These are phyloP conservation scores for Boeremia lycopersici DNA, from an alignment of 2,329 filamentous ascomycete species.

Conservation along the genomic window DNA sequence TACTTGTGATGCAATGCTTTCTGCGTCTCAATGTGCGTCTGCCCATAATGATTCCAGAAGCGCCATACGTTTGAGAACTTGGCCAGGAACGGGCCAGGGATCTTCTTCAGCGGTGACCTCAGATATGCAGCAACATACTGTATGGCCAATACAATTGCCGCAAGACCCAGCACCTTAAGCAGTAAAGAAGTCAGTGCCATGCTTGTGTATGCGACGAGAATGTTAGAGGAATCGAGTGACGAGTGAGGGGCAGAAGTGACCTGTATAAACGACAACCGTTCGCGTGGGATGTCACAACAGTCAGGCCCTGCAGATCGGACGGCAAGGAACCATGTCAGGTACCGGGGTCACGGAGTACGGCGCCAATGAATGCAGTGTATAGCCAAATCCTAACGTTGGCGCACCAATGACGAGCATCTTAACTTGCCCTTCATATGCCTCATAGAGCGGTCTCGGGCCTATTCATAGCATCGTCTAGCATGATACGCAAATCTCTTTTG, in stretches of 20 bases:
- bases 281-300: constrained; percentile 1
- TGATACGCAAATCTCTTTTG: too few relatives aligned
- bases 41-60: constrained; percentile 34
- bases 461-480: too few relatives aligned
- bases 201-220: constrained; percentile 8
- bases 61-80: constrained; percentile 44
- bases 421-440: background rate
- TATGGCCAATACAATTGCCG: constrained; percentile 18
- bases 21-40: constrained; percentile 40
- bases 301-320: constrained; percentile 1
- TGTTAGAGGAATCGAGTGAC: background rate
- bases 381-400: background rate
- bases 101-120: constrained; percentile 36
- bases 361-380: background rate
- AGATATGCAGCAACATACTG: constrained; percentile 34
- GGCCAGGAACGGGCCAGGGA: constrained; percentile 42
- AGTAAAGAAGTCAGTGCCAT: constrained; percentile 21
- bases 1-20: constrained; percentile 37
- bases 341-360: background rate
- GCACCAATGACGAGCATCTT: background rate
- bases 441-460: too few relatives aligned
- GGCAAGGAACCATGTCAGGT: background rate
- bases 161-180: constrained; percentile 21
- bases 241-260: constrained; percentile 5
- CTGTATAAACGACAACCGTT: constrained; percentile 14